phyloP scores from a whole-genome alignment of 1,139 yeast species.

The Pneumocystis oryctolagi region DNA sequence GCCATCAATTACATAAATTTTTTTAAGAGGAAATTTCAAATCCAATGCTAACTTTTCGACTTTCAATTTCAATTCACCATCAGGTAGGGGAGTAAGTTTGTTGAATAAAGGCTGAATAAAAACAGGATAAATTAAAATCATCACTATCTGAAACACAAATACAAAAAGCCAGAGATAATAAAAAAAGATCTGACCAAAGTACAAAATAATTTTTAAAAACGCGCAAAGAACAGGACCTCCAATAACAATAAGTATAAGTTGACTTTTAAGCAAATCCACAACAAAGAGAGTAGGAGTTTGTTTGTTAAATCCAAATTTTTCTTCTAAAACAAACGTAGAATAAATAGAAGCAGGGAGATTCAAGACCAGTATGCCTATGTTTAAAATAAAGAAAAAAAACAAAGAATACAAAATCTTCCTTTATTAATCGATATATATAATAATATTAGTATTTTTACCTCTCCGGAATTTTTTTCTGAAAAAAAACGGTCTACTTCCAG shows the following conservation, averaged over 20 bases:
- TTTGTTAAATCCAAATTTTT: conserved; percentile 84
- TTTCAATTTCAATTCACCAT: conserved; percentile 70
- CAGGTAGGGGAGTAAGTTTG: conserved; percentile 76
- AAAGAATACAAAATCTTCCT: conserved; percentile 56
- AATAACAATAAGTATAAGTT: conserved; percentile 38
- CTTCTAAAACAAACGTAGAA: conserved; percentile 75
- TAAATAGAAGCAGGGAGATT: conserved; percentile 61
- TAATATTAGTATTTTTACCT: conserved; percentile 5
- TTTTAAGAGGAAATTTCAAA: conserved; percentile 71
- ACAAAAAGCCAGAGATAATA: conserved; percentile 62
- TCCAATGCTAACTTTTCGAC: conserved; percentile 64
- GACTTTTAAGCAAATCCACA: conserved; percentile 51
- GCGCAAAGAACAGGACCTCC: conserved; percentile 63
- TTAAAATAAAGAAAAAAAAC: conserved; percentile 41
- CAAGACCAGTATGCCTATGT: conserved; percentile 36
- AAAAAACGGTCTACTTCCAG: conserved; percentile 25
- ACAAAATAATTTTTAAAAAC: conserved; percentile 64
- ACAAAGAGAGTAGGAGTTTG: conserved; percentile 58
- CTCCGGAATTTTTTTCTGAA: conserved; percentile 20
- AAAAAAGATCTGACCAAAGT: conserved; percentile 67
- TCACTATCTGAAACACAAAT: conserved; percentile 52
- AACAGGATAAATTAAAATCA: conserved; percentile 63
- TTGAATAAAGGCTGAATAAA: conserved; percentile 85
- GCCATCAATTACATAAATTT: conserved; percentile 81
- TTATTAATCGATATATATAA: conserved; percentile 19